Conservation (phyloP, 495 filamentous ascomycete genomes). For the Saxispiralis lemnorum region DNA sequence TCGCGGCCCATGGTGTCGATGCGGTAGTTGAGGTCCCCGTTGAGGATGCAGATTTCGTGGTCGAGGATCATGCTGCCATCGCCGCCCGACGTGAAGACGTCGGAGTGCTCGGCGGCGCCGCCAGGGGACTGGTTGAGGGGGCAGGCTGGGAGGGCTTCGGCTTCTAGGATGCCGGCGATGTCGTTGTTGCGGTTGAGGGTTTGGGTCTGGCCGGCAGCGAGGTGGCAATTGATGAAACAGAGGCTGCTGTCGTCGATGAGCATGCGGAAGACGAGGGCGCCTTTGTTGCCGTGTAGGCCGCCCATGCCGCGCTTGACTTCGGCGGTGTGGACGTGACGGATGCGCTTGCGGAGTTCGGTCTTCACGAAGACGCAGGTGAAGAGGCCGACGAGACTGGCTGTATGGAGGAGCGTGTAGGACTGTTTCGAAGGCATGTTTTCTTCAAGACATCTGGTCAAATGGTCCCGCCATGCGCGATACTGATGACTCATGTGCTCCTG, state of each 20-base stretch:
- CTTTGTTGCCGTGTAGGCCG: constrained; percentile 86
- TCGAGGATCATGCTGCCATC: constrained; percentile 94
- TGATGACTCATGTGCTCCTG: constrained; percentile 94
- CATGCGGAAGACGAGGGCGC: constrained; percentile 79
- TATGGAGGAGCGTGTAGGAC: constrained; percentile 72
- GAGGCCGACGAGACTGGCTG: constrained; percentile 74
- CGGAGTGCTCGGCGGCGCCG: constrained; percentile 49
- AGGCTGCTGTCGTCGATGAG: constrained; percentile 78
- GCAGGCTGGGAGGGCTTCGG: constrained; percentile 49
- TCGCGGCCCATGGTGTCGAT: constrained; percentile 94
- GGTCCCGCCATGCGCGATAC: constrained; percentile 89
- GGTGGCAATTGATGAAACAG: constrained; percentile 94
- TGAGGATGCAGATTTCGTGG: constrained; percentile 87
- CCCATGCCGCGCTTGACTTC: constrained; percentile 93
- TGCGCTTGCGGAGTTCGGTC: constrained; percentile 50
- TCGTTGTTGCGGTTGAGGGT: constrained; percentile 86
- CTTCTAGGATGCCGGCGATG: constrained; percentile 75
- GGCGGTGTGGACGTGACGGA: constrained; percentile 56
- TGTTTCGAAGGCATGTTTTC: constrained; percentile 62
- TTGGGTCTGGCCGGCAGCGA: constrained; percentile 81
- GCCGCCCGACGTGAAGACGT: constrained; percentile 74
- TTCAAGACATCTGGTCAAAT: constrained; percentile 61
- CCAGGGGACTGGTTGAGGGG: constrained; percentile 60
- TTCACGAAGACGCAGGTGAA: constrained; percentile 94
- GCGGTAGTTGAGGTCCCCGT: constrained; percentile 94